Percentiles rank a stretch among this genome's conserved stretches.
phyloP scores from a whole-genome alignment of 1,284 basidiomycete species.

The Apiotrichum domesticum region DNA sequence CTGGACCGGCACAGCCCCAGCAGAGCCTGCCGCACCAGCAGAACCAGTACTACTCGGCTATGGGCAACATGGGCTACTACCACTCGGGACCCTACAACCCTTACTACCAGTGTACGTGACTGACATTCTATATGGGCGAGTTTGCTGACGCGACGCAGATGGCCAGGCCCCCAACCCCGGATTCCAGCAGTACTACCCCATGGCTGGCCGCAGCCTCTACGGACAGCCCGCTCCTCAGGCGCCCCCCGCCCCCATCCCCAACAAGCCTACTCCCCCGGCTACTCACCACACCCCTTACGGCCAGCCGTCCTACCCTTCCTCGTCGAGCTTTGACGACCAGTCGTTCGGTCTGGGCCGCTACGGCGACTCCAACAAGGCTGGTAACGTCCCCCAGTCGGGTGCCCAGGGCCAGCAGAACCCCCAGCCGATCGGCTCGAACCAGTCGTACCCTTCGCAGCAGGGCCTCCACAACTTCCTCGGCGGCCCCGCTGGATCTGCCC shows the following conservation, averaged over 20 bases:
- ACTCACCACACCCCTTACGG: conserved; percentile 43
- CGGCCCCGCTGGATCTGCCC: conserved; percentile 16
- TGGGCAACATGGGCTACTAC: conserved; percentile 46
- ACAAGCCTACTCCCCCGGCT: conserved; percentile 31
- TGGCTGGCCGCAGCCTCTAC: conserved; percentile 41
- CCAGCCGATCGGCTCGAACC: conserved; percentile 14
- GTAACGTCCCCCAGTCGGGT: conserved; percentile 9
- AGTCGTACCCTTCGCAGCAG: conserved; percentile 17
- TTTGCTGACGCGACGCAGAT: conserved; percentile 22
- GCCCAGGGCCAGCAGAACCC: conserved; percentile 17
- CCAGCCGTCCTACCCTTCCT: conserved; percentile 34
- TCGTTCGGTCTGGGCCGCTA: conserved; percentile 33
- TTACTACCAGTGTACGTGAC: conserved; percentile 46
- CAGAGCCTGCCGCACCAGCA: conserved; percentile 39
- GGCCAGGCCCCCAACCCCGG: conserved; percentile 43
- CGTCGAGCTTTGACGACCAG: conserved; percentile 36
- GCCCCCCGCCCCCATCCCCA: conserved; percentile 38
- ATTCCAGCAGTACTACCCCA: conserved; percentile 47
- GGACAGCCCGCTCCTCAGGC: conserved; percentile 41
- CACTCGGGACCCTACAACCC: conserved; percentile 47
- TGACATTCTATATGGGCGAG: too few species aligned
- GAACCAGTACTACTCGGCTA: conserved; percentile 41
- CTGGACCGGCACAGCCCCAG: conserved; percentile 37
- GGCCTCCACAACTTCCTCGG: conserved; percentile 38
- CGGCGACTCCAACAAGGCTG: conserved; percentile 24